These are phyloP conservation scores for Pelargonium myrrhifolium DNA, from an alignment of 441 rosid genomes.

Conservation along the genomic window DNA sequence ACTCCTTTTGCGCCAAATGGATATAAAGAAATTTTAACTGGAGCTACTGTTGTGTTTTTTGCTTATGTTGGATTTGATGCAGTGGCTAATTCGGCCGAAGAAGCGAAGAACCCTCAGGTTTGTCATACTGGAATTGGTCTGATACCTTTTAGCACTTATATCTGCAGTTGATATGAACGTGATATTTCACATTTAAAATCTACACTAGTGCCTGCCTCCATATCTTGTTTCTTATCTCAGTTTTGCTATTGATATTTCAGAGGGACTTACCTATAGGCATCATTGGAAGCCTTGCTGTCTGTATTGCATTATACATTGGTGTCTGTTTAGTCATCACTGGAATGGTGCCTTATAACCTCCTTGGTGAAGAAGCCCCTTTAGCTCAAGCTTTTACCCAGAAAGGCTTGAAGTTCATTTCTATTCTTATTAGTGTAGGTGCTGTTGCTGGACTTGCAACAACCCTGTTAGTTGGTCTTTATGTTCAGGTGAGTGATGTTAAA, in stretches of 20 bases:
- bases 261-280: conserved; percentile 83
- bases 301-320: conserved; percentile 62
- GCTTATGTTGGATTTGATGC: conserved; percentile 99
- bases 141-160: conserved; percentile 11
- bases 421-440: conserved; percentile 84
- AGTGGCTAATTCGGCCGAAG: conserved; percentile 95
- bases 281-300: conserved; percentile 79
- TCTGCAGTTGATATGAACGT: conserved; percentile 4
- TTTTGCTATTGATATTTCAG: conserved; percentile 35
- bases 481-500: conserved; percentile 48
- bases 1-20: conserved; percentile 92
- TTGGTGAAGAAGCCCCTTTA: conserved; percentile 88
- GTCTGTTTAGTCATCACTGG: conserved; percentile 92
- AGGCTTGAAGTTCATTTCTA: conserved; percentile 75
- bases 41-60: conserved; percentile 90
- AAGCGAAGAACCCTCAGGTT: conserved; percentile 84
- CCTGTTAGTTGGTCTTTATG: conserved; percentile 79
- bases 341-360: conserved; percentile 71
- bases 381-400: conserved; percentile 74
- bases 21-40: conserved; percentile 63
- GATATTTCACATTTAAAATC: not conserved
- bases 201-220: conserved; percentile 8
- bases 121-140: conserved; percentile 15
- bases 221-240: conserved; percentile 10
- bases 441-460: conserved; percentile 96